These are phyloP conservation scores for Funneliformis mosseae DNA, from an alignment of 192 early-diverging fungal genomes.

Conservation along the genomic window DNA sequence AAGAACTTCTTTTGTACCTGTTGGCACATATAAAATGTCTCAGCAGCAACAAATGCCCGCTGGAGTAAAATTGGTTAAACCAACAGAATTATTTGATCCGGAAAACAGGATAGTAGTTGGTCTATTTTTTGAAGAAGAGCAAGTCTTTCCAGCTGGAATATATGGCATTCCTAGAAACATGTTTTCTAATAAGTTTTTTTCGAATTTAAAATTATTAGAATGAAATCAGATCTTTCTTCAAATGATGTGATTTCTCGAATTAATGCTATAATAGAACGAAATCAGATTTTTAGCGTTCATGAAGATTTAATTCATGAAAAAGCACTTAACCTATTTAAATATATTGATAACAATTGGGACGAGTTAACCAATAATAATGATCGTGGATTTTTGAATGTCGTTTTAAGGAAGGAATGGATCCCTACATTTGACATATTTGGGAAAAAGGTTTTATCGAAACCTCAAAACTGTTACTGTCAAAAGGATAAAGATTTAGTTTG, in stretches of 20 bases:
- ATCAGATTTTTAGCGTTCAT: background rate
- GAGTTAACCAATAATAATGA: background rate
- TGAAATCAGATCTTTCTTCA: background rate
- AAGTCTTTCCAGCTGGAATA: background rate
- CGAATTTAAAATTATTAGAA: background rate
- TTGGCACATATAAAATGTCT: background rate
- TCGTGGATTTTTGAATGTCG: background rate
- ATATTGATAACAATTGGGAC: background rate
- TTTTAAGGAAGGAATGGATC: background rate
- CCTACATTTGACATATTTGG: background rate
- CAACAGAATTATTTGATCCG: background rate
- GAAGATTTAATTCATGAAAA: background rate
- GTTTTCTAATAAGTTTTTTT: background rate
- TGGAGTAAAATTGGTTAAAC: background rate
- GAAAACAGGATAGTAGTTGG: background rate
- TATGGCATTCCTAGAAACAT: no score
- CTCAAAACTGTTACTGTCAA: background rate
- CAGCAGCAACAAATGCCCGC: background rate
- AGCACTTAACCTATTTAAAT: background rate
- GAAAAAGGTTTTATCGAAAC: background rate
- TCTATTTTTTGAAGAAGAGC: constrained; percentile 1
- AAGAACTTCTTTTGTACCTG: background rate
- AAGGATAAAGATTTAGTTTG: background rate
- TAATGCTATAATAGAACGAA: background rate
- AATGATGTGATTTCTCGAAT: background rate